These are phyloP conservation scores for Stereocaulon alpinum DNA, from an alignment of 495 filamentous ascomycete genomes.

Conservation along the genomic window DNA sequence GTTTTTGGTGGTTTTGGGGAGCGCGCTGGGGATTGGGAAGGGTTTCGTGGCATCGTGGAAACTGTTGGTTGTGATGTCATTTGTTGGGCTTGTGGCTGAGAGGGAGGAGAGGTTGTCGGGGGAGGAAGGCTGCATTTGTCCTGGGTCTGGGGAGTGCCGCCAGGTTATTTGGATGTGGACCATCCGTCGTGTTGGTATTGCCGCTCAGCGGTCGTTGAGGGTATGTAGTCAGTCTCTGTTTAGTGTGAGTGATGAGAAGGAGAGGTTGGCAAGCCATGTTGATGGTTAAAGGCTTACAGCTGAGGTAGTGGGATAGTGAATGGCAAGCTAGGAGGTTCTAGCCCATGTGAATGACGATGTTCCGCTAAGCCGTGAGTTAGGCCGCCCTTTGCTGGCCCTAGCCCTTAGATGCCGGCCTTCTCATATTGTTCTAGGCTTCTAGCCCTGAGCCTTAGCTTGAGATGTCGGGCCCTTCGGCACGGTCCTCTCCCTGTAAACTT, in stretches of 20 bases:
- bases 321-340: background rate
- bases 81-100: slow-evolving; percentile 14
- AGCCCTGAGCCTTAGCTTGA: too few relatives aligned
- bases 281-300: background rate
- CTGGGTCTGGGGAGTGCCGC: background rate
- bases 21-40: background rate
- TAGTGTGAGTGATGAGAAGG: background rate
- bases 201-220: too few relatives aligned
- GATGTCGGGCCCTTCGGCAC: background rate
- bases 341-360: background rate
- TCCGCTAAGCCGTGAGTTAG: background rate
- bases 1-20: slow-evolving; percentile 3
- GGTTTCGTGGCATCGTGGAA: slow-evolving; percentile 3
- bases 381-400: background rate
- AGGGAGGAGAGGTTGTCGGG: slow-evolving; percentile 17
- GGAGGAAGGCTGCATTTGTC: slow-evolving; percentile 8
- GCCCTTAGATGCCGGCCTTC: too few relatives aligned
- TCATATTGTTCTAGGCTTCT: too few relatives aligned
- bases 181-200: background rate
- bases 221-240: background rate
- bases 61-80: background rate
- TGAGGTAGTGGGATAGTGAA: background rate
- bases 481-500: background rate
- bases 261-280: too few relatives aligned
- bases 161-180: slow-evolving; percentile 3